These are phyloP conservation scores for Penicillium sp. DNA, from an alignment of 2,329 filamentous ascomycete genomes.

Conservation along the genomic window DNA sequence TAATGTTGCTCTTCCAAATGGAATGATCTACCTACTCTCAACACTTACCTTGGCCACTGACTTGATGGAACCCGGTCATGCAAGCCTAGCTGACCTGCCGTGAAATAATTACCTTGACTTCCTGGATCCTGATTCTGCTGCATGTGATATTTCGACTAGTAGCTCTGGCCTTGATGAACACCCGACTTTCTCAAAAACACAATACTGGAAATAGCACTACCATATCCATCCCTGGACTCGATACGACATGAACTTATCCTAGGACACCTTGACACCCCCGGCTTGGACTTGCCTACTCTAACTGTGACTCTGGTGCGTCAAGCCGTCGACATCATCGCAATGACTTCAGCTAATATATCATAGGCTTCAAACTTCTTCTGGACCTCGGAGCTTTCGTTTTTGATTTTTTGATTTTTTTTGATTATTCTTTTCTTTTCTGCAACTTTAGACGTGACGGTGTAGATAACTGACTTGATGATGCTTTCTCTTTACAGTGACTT, in stretches of 20 bases:
- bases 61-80: slow-evolving; percentile 11
- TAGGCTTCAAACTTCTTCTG: slow-evolving; percentile 12
- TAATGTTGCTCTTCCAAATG: slow-evolving; percentile 19
- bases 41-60: slow-evolving; percentile 14
- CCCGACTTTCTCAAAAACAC: background rate
- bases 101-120: slow-evolving; percentile 5
- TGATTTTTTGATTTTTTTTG: slow-evolving; percentile 4
- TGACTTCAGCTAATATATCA: background rate
- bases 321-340: background rate
- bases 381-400: slow-evolving; percentile 17
- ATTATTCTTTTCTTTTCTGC: slow-evolving; percentile 5
- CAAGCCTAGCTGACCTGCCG: slow-evolving; percentile 5
- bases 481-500: slow-evolving; percentile 31
- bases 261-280: slow-evolving; percentile 5
- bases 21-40: slow-evolving; percentile 13
- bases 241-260: slow-evolving; percentile 4
- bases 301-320: slow-evolving; percentile 17
- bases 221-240: background rate
- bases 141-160: slow-evolving; percentile 10
- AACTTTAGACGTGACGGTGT: slow-evolving; percentile 18
- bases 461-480: slow-evolving; percentile 34
- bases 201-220: slow-evolving; percentile 5
- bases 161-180: slow-evolving; percentile 1
- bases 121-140: slow-evolving; percentile 9
- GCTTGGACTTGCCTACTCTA: slow-evolving; percentile 6